Evolutionary conservation across 345 rosid species (phyloP).

Genomic region (Cardamine chenopodiifolia): DNA sequence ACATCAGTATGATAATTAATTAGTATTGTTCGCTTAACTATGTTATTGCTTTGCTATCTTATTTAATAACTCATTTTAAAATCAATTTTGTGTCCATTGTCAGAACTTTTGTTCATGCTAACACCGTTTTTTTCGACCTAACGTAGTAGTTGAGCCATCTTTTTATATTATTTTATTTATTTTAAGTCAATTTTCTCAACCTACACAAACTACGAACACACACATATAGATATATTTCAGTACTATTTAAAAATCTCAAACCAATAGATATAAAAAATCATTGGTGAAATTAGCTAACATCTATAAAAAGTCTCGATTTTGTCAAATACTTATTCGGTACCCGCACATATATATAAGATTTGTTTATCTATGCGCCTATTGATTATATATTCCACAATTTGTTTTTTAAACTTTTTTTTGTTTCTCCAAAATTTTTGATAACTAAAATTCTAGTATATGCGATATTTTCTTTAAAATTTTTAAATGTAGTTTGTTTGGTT

Average conservation of each 20-base stretch:
- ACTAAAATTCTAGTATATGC: not conserved
- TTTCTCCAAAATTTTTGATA: constrained; percentile 8
- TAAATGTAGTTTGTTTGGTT: not conserved
- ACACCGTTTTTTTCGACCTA: not conserved
- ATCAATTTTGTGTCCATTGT: not conserved
- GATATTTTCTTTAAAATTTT: not conserved
- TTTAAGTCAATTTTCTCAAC: not conserved
- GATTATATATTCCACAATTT: not conserved
- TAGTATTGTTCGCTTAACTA: not conserved
- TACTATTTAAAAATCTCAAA: not conserved
- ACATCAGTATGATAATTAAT: not conserved
- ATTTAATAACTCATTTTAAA: not conserved
- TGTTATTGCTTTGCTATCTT: not conserved
- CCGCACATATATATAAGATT: not conserved
- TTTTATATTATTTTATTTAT: not conserved
- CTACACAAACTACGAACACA: not conserved
- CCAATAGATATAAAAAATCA: not conserved
- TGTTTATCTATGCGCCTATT: not conserved
- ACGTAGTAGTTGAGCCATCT: not conserved
- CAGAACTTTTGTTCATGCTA: not conserved
- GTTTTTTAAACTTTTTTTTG: too few species aligned
- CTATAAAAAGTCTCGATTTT: not conserved
- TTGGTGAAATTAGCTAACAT: not conserved
- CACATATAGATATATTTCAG: not conserved
- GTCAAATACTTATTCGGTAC: not conserved